Evolutionary conservation across 495 filamentous ascomycete species (phyloP).

Genomic region (Annulohypoxylon nitens): DNA sequence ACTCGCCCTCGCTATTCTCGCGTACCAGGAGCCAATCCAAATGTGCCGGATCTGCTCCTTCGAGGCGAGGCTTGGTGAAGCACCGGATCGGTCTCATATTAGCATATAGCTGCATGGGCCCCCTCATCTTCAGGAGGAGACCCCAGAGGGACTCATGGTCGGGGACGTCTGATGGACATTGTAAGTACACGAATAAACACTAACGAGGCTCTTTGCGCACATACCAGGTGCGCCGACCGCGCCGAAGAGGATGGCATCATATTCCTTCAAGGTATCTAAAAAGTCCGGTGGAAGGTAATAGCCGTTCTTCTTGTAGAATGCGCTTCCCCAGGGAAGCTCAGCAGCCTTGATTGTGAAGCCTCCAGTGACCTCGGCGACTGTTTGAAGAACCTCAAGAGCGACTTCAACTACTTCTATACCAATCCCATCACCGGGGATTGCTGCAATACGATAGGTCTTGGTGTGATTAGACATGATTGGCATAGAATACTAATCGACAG

Average conservation of each 20-base stretch:
- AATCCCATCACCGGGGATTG: neutral
- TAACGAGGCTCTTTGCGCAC: neutral
- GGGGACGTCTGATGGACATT: neutral
- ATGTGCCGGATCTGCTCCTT: neutral
- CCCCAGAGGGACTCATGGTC: conserved; percentile 1
- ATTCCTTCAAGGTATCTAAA: neutral
- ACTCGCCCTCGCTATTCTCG: conserved; percentile 4
- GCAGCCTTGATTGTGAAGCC: neutral
- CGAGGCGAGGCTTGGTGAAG: neutral
- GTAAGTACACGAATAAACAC: neutral
- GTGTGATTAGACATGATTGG: no score
- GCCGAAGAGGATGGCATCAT: neutral
- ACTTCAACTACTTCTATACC: neutral
- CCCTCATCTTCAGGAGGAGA: neutral
- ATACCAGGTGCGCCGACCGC: neutral
- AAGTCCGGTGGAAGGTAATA: neutral
- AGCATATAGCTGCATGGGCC: no score
- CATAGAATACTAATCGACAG: no score
- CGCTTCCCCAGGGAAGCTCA: neutral
- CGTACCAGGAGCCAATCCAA: neutral
- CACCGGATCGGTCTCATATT: neutral
- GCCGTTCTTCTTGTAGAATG: neutral
- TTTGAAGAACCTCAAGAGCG: neutral
- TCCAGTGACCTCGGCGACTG: neutral
- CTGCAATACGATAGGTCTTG: neutral